Evolutionary conservation across 2,329 filamentous ascomycete species (phyloP).

Genomic region (Aureobasidium uvarum): DNA sequence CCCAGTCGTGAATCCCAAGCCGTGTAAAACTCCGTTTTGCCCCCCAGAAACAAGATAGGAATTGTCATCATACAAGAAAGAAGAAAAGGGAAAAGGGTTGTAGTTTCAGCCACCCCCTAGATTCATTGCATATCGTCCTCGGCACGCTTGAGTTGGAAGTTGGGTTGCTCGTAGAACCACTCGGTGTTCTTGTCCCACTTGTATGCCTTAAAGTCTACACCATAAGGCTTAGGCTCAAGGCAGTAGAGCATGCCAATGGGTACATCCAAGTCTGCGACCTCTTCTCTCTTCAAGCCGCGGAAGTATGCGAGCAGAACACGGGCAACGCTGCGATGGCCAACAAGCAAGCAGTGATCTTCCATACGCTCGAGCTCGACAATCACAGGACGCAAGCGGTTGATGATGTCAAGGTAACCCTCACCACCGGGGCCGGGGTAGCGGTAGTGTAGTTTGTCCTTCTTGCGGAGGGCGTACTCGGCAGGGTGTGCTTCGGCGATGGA

Average conservation of each 20-base stretch:
- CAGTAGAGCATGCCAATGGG: constrained; percentile 92
- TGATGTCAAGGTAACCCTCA: constrained; percentile 95
- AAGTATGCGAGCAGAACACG: constrained; percentile 95
- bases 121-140: constrained; percentile 39
- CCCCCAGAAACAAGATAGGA: not conserved
- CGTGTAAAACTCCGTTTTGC: not conserved
- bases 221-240: constrained; percentile 96
- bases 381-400: constrained; percentile 90
- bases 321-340: constrained; percentile 88
- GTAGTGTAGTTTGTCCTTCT: constrained; percentile 87
- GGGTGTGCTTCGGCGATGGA: constrained; percentile 78
- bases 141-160: constrained; percentile 71
- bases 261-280: constrained; percentile 92
- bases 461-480: constrained; percentile 77
- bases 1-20: not conserved
- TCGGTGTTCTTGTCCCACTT: constrained; percentile 74
- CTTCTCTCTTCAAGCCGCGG: constrained; percentile 82
- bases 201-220: constrained; percentile 95
- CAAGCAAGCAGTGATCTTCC: constrained; percentile 89
- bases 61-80: not conserved
- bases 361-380: constrained; percentile 97
- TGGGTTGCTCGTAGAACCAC: constrained; percentile 82
- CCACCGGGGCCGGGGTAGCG: constrained; percentile 79
- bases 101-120: not conserved
- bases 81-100: not conserved